Base-by-base conservation (phyloP, 2,329 filamentous ascomycete genomes). In the Aspergillus sp. region DNA sequence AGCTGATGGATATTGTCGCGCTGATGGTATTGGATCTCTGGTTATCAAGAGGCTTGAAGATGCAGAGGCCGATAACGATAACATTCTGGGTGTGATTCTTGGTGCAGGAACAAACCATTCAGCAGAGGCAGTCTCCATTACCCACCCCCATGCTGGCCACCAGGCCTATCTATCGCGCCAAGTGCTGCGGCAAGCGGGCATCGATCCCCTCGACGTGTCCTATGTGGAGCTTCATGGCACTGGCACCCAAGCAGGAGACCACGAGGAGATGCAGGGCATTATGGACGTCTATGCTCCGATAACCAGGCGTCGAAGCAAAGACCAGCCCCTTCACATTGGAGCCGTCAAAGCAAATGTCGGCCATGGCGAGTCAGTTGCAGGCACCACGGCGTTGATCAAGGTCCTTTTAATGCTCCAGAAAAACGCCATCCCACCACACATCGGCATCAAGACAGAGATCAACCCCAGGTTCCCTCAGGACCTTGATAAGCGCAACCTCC, bases 361-460 rank as follows among this genome's bases (percentile, higher is more conserved):
- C 2, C 69, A 71, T 39, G 53, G 53, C 11, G 69, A 76, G 46
- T 66, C 70, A 3, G 72, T 57, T 1, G 67, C 73, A 1, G 73
- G 73, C 5, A 59, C 71, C 2, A 62, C 66, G 2, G 59, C 69
- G 0, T 73, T 90, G 3, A 77, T 85, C 68, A 90, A 90, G 70
- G 82, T 87, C 0, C 70, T 90, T 2, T 66, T 89, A 65, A 88
- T 88, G 84, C 70, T 88, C 45, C 79, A 87, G 70, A 82, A 88
- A 65, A 82, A 81, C 52, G 69, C 73, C 2, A 89, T 90, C 27
- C 86, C 87, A 0, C 85, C 84, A 0, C 88, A 91, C 60, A 77
- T 84, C 6, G 87, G 87, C 6, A 89, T 90, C 75, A 89, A 89
- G 53, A 72, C 62, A 17, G 49, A 60, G 14, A 64, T 75, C 15